These are phyloP conservation scores for Otatea glauca DNA, from an alignment of 176 grass and related monocot genomes.

Conservation along the genomic window DNA sequence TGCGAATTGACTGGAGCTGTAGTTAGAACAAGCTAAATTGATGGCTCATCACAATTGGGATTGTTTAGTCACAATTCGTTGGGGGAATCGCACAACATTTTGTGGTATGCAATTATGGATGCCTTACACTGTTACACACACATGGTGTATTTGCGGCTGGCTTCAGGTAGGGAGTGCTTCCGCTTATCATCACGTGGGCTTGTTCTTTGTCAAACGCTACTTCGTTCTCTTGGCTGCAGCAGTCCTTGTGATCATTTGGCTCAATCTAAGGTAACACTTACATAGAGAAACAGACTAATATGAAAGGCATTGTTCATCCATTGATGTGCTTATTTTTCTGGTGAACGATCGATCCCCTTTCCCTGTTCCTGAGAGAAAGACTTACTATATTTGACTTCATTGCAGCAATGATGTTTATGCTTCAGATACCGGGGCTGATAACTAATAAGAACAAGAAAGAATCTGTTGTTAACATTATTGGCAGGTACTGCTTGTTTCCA, in stretches of 20 bases:
- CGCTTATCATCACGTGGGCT: conserved; percentile 66
- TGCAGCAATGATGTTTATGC: conserved; percentile 90
- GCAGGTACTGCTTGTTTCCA: conserved; percentile 60
- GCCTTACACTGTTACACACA: background rate
- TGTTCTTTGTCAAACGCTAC: conserved; percentile 68
- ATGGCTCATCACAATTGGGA: background rate
- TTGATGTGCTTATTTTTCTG: background rate
- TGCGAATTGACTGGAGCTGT: background rate
- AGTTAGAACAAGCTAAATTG: background rate
- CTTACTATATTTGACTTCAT: conserved; percentile 28
- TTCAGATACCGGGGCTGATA: conserved; percentile 82
- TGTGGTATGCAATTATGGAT: background rate
- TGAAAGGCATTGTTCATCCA: background rate
- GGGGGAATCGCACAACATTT: background rate
- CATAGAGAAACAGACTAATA: background rate
- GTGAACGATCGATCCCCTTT: background rate
- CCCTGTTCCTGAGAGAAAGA: background rate
- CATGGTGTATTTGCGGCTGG: background rate
- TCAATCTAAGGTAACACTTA: conserved; percentile 73
- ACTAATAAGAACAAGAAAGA: conserved; percentile 88
- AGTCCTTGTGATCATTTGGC: conserved; percentile 87
- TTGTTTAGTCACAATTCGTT: background rate
- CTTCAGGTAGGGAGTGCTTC: conserved; percentile 66
- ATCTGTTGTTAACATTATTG: conserved; percentile 85
- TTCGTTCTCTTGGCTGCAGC: conserved; percentile 62